Base-by-base conservation (phyloP, 1,139 yeast genomes). In the Pichia sp. region DNA sequence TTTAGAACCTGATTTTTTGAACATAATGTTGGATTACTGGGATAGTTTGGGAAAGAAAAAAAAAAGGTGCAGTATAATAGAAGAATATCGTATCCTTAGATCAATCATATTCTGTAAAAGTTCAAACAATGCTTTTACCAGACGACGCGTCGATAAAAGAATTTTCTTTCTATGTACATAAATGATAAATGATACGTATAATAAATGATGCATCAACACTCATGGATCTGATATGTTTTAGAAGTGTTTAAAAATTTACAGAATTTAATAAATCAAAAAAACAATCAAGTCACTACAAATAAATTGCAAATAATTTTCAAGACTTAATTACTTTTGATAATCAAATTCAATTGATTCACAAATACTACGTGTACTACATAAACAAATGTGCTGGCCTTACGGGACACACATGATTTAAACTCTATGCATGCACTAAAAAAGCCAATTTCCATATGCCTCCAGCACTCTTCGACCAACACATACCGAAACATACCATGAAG, bases 381-480 rank as follows among this genome's bases (percentile, higher is more conserved):
- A 18, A 12, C 4, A 18, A 26, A 42, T 77, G 77, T 77, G 49
- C 73, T 72, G 81, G 70, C 68, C 66, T 73, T 73, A 77, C 82
- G 82, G 82, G 82, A 77, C 65, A 32, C 36, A n/a, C 36, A 32
- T 22, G 36, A 32, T 20, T 32, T 16, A 6, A 32, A 32, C 36
- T 32, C 36, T 7, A 16, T 32, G 18, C 36, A 32, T 32, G 36
- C 36, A 32, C 36, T 32, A 32, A 32, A 32, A 32, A 36, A 36
- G 39, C 39, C 39, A 36, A 18, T n/a, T 32, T 32, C 36, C 22
- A 32, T 32, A 32, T 32, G 36, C 36, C 36, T 32, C 15, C 36
- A 32, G 36, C 36, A 32, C 22, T 11, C 36, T 18, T 13, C 4
- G 36, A 32, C 36, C 36, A 32, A 32, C 22, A 32, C 36, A 35